Evolutionary conservation across 768 basidiomycete species (phyloP).

Genomic region (Boletus edulis): DNA sequence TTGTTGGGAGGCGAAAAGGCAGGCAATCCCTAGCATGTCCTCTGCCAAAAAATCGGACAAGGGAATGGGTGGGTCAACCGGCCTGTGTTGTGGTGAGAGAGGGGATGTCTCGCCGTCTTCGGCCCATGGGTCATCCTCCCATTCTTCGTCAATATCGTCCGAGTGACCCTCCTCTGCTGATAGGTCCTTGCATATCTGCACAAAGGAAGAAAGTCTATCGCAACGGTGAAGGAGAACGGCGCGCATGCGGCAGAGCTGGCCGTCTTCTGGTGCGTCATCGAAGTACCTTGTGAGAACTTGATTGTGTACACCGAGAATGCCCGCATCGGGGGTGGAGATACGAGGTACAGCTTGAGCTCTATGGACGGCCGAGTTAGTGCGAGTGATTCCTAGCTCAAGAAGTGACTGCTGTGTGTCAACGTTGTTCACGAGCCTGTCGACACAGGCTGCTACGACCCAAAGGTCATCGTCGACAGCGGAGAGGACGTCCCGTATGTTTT

Average conservation of each 20-base stretch:
- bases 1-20: conserved; percentile 62
- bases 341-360: conserved; percentile 42
- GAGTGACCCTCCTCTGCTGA: conserved; percentile 26
- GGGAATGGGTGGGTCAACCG: conserved; percentile 42
- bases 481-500: conserved; percentile 48
- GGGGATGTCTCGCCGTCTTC: conserved; percentile 41
- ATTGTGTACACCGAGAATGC: conserved; percentile 15
- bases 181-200: conserved; percentile 51
- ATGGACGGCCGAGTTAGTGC: conserved; percentile 50
- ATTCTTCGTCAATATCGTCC: conserved; percentile 43
- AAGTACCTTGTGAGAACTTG: conserved; percentile 52
- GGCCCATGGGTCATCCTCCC: conserved; percentile 63
- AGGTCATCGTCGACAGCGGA: conserved; percentile 58
- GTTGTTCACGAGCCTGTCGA: conserved; percentile 64
- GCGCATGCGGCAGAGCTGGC: conserved; percentile 64
- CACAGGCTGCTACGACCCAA: conserved; percentile 76
- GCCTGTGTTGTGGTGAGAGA: conserved; percentile 17
- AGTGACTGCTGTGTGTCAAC: conserved; percentile 53
- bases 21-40: conserved; percentile 57
- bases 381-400: conserved; percentile 59
- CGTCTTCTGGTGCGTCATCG: conserved; percentile 53
- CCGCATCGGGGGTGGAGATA: conserved; percentile 12
- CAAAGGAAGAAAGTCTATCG: conserved; percentile 72
- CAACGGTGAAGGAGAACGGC: conserved; percentile 62
- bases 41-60: conserved; percentile 64